phyloP scores from a whole-genome alignment of 139 green algal species.

The Gonium pectorale region DNA sequence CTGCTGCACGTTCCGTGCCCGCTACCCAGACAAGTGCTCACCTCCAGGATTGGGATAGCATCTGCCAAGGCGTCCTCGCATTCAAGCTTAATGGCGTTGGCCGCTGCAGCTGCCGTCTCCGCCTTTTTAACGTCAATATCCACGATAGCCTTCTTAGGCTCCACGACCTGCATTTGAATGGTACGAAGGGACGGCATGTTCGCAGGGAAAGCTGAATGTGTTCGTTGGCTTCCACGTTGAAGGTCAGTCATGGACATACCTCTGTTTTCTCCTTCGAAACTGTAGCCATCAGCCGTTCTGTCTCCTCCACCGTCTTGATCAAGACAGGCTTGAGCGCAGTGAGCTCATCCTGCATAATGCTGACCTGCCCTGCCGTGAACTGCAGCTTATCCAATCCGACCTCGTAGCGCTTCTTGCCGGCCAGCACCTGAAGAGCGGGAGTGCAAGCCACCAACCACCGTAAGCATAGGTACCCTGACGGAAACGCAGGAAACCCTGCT shows the following conservation, averaged over 20 bases:
- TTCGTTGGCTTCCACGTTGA: no score
- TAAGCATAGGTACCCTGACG: no score
- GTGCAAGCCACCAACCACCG: no score
- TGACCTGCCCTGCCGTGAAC: constrained; percentile 70
- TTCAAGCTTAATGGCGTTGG: constrained; percentile 85
- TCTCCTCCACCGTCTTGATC: constrained; percentile 78
- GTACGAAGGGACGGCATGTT: neutral
- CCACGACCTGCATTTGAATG: constrained; percentile 52
- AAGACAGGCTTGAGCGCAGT: constrained; percentile 79
- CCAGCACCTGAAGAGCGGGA: constrained; percentile 55
- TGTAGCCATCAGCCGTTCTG: constrained; percentile 76
- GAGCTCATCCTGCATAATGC: constrained; percentile 72
- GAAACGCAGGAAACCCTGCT: neutral
- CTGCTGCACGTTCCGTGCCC: no score
- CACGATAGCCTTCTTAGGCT: constrained; percentile 75
- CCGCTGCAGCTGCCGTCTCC: constrained; percentile 67
- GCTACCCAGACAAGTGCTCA: neutral
- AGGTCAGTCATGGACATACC: constrained; percentile 49
- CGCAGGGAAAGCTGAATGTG: neutral
- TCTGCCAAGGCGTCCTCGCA: constrained; percentile 83
- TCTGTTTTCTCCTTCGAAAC: constrained; percentile 72
- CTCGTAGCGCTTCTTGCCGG: constrained; percentile 73
- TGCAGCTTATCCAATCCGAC: constrained; percentile 82
- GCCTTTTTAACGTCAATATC: constrained; percentile 74
- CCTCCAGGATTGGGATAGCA: constrained; percentile 59